Conservation (phyloP, 768 basidiomycete species). For the Tricholoma sp. region DNA sequence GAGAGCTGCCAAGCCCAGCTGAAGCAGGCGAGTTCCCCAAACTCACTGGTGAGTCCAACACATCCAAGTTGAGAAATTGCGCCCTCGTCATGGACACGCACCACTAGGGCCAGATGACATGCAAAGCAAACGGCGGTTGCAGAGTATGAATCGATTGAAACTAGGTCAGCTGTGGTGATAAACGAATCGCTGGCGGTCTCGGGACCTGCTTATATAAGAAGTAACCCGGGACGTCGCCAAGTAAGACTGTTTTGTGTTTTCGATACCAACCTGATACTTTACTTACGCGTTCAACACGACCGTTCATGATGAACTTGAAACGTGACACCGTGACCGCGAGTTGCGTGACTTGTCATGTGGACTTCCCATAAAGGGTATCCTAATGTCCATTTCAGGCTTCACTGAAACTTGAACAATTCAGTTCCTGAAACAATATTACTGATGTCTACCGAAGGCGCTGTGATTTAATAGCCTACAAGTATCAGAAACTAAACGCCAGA, state of each 20-base stretch:
- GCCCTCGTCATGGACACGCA: conserved; percentile 23
- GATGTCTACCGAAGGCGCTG: neutral
- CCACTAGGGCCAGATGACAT: neutral
- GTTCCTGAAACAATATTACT: neutral
- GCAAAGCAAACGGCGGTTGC: no score
- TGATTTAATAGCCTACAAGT: neutral
- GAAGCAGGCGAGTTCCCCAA: conserved; percentile 26
- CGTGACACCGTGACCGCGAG: neutral
- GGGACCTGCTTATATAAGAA: neutral
- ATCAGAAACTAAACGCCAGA: neutral
- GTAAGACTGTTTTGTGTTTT: neutral
- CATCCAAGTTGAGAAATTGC: conserved; percentile 32
- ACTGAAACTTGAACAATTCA: neutral
- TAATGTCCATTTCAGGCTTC: neutral
- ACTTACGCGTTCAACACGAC: neutral
- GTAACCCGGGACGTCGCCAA: conserved; percentile 1
- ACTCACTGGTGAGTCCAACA: conserved; percentile 33
- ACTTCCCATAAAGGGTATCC: neutral
- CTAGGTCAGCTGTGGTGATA: neutral
- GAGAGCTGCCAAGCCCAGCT: conserved; percentile 30
- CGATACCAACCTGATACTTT: neutral
- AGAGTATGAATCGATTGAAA: neutral
- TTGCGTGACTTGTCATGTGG: neutral
- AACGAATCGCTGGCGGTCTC: neutral
- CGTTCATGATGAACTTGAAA: conserved; percentile 12